A percentile compares a stretch with the other conserved stretches of the same genome.
Evolutionary conservation across 192 early-diverging fungal genomes (phyloP).

Genomic region (Linnemannia elongata): DNA sequence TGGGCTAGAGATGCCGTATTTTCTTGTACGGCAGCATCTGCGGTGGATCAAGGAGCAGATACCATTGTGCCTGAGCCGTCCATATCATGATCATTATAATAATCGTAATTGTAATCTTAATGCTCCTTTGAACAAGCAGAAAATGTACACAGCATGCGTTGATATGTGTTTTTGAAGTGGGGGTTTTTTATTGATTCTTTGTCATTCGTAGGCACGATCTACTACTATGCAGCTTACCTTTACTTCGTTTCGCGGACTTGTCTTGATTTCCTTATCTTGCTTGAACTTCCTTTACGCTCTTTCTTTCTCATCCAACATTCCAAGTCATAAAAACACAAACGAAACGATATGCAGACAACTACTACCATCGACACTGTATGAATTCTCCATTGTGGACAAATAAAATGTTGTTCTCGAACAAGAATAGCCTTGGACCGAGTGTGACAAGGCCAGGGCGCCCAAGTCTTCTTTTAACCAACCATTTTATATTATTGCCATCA

Average conservation of each 20-base stretch:
- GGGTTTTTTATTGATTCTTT: not conserved
- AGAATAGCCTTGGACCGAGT: not conserved
- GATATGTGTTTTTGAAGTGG: not conserved
- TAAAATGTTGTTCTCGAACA: not conserved
- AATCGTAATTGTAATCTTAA: not conserved
- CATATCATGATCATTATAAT: not conserved
- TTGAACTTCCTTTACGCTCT: not conserved
- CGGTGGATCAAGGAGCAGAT: not conserved
- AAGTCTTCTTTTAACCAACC: not conserved
- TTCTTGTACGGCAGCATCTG: not conserved
- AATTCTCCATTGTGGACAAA: slow-evolving; percentile 13
- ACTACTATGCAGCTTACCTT: not conserved
- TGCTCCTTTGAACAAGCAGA: not conserved
- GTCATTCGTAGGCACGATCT: not conserved
- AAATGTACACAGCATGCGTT: not conserved
- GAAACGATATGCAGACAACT: slow-evolving; percentile 2
- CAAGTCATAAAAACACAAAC: not conserved
- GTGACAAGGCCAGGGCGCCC: too few relatives aligned
- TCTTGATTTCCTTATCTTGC: not conserved
- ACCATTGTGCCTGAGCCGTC: not conserved
- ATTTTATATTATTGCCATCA: not conserved
- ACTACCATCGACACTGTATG: slow-evolving; percentile 4
- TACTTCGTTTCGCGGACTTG: not conserved
- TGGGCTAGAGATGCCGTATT: slow-evolving; percentile 75
- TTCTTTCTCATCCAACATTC: not conserved